Percentiles rank a stretch among this genome's conserved stretches.
Conservation (phyloP, 305 asterid genomes). For the Petunia hybrid region DNA sequence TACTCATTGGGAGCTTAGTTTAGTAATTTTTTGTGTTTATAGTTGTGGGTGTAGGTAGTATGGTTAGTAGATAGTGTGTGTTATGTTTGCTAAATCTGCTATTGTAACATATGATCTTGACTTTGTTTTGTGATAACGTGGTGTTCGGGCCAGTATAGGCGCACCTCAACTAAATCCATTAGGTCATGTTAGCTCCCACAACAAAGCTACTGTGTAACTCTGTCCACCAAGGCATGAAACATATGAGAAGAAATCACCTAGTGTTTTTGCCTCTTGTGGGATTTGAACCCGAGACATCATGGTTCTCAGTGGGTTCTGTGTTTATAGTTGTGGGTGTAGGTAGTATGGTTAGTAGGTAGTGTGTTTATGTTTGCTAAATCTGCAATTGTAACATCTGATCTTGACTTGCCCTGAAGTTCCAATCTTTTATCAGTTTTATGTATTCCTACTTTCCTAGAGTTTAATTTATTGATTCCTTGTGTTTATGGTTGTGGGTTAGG, state of each 20-base stretch:
- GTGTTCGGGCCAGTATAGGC: too few relatives aligned
- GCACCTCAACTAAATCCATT: too few relatives aligned
- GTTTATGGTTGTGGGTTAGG: background rate
- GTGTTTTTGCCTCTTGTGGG: too few relatives aligned
- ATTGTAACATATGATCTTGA: background rate
- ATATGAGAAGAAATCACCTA: too few relatives aligned
- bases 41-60: background rate
- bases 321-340: too few relatives aligned
- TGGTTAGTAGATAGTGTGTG: background rate
- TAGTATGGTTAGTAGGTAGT: background rate
- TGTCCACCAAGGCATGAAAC: too few relatives aligned
- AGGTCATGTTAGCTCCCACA: too few relatives aligned
- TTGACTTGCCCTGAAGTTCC: background rate
- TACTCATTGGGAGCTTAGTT: background rate
- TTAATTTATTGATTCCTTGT: background rate
- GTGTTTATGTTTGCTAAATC: background rate
- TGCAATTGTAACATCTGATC: background rate
- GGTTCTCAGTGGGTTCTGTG: too few relatives aligned
- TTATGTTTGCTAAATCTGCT: background rate
- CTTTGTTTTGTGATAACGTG: too few relatives aligned
- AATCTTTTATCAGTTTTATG: background rate
- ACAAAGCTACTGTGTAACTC: too few relatives aligned
- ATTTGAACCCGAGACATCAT: too few relatives aligned
- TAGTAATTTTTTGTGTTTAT: background rate
- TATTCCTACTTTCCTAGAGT: background rate